Base-by-base conservation (phyloP, 257 asterid species). In the Echium plantagineum region DNA sequence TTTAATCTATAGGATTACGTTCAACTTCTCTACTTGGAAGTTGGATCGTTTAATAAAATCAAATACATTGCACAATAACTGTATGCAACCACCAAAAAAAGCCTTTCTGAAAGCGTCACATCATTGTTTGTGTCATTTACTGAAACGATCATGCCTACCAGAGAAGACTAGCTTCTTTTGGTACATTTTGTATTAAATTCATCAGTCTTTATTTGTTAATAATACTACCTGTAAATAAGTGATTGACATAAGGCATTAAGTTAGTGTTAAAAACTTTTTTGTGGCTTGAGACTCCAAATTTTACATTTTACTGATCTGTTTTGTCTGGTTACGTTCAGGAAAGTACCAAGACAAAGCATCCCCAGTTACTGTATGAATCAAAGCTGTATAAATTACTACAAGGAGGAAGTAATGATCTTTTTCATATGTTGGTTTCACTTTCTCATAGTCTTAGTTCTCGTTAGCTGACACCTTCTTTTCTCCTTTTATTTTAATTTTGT, bases 281-380 rank as follows among this genome's bases (percentile, higher is more conserved):
- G 16, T 60, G 57, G 9, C 21, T 55, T 61, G 31, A 42, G 60
- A 5, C 13, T 55, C 17, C 0, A 59, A 32, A 2, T 52, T n/a
- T 15, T 42, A 32, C 19, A 8, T 7, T 60, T 55, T 26, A 57
- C 32, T 15, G 22, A 24, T 63, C 22, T 42, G 62, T 63, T 64
- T 5, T 66, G 20, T 38, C 20, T 59, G 69, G 64, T 64, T 62
- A 32, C 68, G 54, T 57, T 57, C 78, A 89, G 95, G 96, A 89
- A 83, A 85, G 80, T 80, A 80, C 78, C 66, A 89, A 89, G 87
- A 83, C 94, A 57, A 83, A 83, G 58, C 90, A 85, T 69, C 95
- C 95, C 20, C 96, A 89, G 76, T 72, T 89, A 65, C 62, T 75
- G 58, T 85, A 83, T 18, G 94, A 89, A 65, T 85, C 95, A 61